These are phyloP conservation scores for Aureobasidium lini DNA, from an alignment of 2,329 filamentous ascomycete species.

Conservation along the genomic window DNA sequence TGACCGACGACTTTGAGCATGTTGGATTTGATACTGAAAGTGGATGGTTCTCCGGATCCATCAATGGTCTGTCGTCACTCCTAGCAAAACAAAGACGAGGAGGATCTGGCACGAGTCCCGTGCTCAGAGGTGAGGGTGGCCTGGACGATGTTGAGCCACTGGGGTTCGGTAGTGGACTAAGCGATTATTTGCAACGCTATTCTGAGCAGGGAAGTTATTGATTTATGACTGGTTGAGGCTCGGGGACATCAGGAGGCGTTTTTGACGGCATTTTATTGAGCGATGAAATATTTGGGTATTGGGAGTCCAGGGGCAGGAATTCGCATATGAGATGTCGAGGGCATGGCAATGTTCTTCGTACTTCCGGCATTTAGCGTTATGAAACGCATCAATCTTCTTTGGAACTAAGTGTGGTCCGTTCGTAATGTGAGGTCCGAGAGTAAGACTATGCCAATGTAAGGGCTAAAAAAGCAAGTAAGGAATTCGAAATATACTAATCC, in stretches of 20 bases:
- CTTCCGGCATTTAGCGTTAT: constrained; percentile 4
- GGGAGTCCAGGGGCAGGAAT: background rate
- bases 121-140: constrained; percentile 6
- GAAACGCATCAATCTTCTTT: background rate
- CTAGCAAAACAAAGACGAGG: constrained; percentile 14
- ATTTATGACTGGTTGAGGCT: background rate
- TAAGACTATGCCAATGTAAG: background rate
- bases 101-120: constrained; percentile 9
- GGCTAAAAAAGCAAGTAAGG: too few relatives aligned
- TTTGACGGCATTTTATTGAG: background rate
- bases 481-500: too few relatives aligned
- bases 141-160: constrained; percentile 7
- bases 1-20: constrained; percentile 5
- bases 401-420: background rate
- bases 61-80: constrained; percentile 22
- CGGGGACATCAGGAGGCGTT: background rate
- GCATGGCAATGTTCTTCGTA: background rate
- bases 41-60: constrained; percentile 27
- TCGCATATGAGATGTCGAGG: background rate
- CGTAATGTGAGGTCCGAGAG: background rate
- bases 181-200: constrained; percentile 12
- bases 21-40: constrained; percentile 22
- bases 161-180: constrained; percentile 2
- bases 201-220: constrained; percentile 8
- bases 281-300: background rate